Conservation (phyloP, 495 filamentous ascomycete species). For the Aspergillus asperescens region DNA sequence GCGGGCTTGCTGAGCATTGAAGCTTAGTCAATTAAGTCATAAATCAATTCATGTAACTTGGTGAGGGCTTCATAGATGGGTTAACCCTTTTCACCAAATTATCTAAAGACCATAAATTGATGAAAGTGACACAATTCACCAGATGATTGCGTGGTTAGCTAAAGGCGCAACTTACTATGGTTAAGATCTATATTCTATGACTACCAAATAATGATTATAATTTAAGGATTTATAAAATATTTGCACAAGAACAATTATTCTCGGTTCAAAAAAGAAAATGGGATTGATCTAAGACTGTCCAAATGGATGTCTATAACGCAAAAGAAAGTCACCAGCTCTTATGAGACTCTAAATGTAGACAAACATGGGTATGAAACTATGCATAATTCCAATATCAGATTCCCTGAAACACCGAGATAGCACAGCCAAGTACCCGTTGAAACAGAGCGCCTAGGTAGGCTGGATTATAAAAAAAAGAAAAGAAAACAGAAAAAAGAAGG, state of each 20-base stretch:
- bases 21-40: no score
- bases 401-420: slow-evolving; percentile 5
- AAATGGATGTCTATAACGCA: neutral
- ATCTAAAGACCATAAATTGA: no score
- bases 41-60: no score
- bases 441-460: neutral
- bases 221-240: neutral
- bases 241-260: neutral
- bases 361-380: slow-evolving; percentile 16
- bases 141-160: no score
- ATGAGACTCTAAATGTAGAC: slow-evolving; percentile 8
- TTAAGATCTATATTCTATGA: no score
- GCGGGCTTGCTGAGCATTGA: no score
- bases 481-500: no score
- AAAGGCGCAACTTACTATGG: no score
- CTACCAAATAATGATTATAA: no score
- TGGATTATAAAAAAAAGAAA: neutral
- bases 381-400: slow-evolving; percentile 4
- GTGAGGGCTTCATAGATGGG: no score
- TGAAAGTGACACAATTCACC: no score
- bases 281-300: neutral
- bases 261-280: neutral
- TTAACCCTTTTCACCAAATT: no score
- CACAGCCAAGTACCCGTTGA: slow-evolving; percentile 2
- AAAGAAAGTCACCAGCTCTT: slow-evolving; percentile 1